Conservation (phyloP, 768 basidiomycete species). For the Clavulina sp. region DNA sequence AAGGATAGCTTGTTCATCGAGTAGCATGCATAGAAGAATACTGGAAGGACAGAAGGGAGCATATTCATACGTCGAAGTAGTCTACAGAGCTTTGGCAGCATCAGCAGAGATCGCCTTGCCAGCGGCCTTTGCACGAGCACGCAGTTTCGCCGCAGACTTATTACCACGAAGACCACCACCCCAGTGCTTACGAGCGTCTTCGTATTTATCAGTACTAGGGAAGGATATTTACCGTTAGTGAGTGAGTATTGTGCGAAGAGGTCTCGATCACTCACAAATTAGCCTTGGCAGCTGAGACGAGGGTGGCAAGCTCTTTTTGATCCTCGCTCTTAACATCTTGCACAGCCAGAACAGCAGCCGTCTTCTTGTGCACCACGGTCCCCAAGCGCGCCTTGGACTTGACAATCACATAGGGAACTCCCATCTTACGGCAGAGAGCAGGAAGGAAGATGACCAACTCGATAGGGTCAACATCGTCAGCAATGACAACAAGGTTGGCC, state of each 20-base stretch:
- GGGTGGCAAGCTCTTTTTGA: constrained; percentile 77
- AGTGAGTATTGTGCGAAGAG: not conserved
- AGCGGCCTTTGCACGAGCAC: constrained; percentile 83
- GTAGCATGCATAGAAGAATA: too few relatives aligned
- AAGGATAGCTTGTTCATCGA: too few relatives aligned
- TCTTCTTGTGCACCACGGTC: constrained; percentile 98
- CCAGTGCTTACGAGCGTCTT: constrained; percentile 82
- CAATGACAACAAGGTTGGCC: constrained; percentile 87
- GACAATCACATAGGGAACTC: constrained; percentile 94
- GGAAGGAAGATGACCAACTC: constrained; percentile 98
- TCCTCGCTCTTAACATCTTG: constrained; percentile 95
- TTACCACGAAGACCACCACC: constrained; percentile 91
- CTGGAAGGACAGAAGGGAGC: too few relatives aligned
- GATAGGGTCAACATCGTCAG: constrained; percentile 96
- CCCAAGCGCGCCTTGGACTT: constrained; percentile 98
- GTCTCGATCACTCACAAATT: constrained; percentile 63
- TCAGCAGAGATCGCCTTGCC: constrained; percentile 47
- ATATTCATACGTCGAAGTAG: too few relatives aligned
- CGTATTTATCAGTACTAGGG: constrained; percentile 73
- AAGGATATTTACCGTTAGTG: not conserved
- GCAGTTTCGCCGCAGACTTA: constrained; percentile 86
- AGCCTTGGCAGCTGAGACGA: constrained; percentile 86
- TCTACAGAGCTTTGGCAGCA: constrained; percentile 10
- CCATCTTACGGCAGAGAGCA: constrained; percentile 98
- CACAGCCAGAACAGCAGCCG: constrained; percentile 74